phyloP scores from a whole-genome alignment of 2,329 filamentous ascomycete species.

The Trichoderma atrobrunneum region DNA sequence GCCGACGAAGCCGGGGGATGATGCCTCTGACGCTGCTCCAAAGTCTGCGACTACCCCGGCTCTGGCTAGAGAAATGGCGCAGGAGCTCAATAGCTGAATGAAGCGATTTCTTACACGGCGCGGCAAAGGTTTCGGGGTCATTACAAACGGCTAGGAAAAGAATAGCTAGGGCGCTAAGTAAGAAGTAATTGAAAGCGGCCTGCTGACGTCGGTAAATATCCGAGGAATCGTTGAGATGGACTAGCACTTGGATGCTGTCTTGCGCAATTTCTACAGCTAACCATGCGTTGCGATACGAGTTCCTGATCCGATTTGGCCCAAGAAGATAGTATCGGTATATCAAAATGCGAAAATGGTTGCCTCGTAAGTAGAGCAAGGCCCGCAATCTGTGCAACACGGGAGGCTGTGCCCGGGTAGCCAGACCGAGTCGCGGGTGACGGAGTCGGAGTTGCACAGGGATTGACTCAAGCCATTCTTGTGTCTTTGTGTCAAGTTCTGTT shows the following conservation, averaged over 20 bases:
- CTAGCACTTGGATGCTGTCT: slow-evolving; percentile 26
- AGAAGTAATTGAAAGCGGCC: slow-evolving; percentile 29
- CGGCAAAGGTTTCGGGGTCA: slow-evolving; percentile 20
- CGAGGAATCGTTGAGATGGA: slow-evolving; percentile 27
- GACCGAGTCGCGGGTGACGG: slow-evolving; percentile 33
- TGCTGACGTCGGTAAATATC: slow-evolving; percentile 30
- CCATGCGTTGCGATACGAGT: slow-evolving; percentile 34
- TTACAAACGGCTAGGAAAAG: slow-evolving; percentile 46
- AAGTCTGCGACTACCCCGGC: not conserved
- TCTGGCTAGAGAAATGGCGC: not conserved
- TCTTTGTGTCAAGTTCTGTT: not conserved
- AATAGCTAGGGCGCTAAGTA: slow-evolving; percentile 32
- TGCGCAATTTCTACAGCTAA: slow-evolving; percentile 35
- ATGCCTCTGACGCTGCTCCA: not conserved
- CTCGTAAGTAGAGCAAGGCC: slow-evolving; percentile 42
- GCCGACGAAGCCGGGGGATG: not conserved
- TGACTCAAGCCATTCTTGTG: not conserved
- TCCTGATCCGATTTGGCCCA: slow-evolving; percentile 35
- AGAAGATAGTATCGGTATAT: slow-evolving; percentile 43
- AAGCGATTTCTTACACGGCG: not conserved
- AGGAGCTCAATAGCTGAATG: not conserved
- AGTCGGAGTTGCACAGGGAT: not conserved
- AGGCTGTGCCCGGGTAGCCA: slow-evolving; percentile 41
- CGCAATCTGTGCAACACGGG: slow-evolving; percentile 41
- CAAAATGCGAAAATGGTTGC: slow-evolving; percentile 43